Evolutionary conservation across 257 asterid genomes (phyloP).

Genomic region (Ajuga chamaepitys): DNA sequence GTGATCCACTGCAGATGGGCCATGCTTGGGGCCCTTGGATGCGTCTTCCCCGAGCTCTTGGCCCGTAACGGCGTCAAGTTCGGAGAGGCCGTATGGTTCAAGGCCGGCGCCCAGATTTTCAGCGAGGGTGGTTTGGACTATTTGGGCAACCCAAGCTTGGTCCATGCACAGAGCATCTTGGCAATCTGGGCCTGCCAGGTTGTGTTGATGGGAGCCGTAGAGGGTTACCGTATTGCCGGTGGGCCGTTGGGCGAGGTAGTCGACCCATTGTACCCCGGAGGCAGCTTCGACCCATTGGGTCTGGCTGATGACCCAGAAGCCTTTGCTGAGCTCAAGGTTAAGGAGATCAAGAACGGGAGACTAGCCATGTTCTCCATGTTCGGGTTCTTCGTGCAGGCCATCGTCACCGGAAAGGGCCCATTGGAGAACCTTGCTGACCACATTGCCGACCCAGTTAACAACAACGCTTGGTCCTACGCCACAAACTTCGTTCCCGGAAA

Average conservation of each 20-base stretch:
- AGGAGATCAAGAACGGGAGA: constrained; percentile 47
- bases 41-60: constrained; percentile 39
- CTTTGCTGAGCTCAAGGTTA: constrained; percentile 48
- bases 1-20: constrained; percentile 51
- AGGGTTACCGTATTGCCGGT: constrained; percentile 53
- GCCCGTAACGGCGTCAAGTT: constrained; percentile 37
- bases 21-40: constrained; percentile 47
- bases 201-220: constrained; percentile 46
- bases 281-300: constrained; percentile 52
- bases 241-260: constrained; percentile 44
- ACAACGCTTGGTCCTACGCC: constrained; percentile 36
- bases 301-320: constrained; percentile 57
- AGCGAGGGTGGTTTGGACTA: constrained; percentile 45
- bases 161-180: constrained; percentile 56
- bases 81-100: constrained; percentile 53
- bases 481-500: constrained; percentile 38
- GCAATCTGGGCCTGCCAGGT: constrained; percentile 55
- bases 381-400: constrained; percentile 44
- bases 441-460: constrained; percentile 26
- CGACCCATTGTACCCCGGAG: constrained; percentile 47
- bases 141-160: constrained; percentile 52
- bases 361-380: constrained; percentile 50
- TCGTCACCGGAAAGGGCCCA: constrained; percentile 37
- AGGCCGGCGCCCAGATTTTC: constrained; percentile 48
- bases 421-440: constrained; percentile 31